Evolutionary conservation across 2,329 filamentous ascomycete species (phyloP).

Genomic region (Raffaelea deltoideospora): DNA sequence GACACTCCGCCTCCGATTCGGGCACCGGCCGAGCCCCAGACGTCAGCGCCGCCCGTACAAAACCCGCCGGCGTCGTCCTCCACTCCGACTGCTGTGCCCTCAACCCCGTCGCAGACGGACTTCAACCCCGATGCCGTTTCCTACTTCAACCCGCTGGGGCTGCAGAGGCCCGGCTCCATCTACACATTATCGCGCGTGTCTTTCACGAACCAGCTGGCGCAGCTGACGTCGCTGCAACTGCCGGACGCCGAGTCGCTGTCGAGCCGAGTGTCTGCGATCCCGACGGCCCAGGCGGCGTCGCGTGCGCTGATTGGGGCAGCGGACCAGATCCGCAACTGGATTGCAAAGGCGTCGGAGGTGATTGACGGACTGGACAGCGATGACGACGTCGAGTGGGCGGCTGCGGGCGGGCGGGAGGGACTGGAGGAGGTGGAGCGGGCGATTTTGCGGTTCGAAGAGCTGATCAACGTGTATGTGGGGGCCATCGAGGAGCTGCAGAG

Average conservation of each 20-base stretch:
- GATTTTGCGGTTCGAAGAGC: constrained; percentile 69
- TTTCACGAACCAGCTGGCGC: constrained; percentile 83
- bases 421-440: constrained; percentile 58
- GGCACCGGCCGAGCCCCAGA: too few species aligned
- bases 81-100: background rate
- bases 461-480: constrained; percentile 83
- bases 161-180: constrained; percentile 66
- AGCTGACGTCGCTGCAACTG: constrained; percentile 78
- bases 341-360: constrained; percentile 79
- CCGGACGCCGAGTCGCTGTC: constrained; percentile 76
- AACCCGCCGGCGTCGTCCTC: constrained; percentile 1
- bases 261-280: constrained; percentile 68
- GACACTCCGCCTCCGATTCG: constrained; percentile 35
- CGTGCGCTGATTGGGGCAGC: constrained; percentile 73
- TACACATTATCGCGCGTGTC: constrained; percentile 87
- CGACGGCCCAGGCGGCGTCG: constrained; percentile 70
- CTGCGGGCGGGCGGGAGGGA: constrained; percentile 68
- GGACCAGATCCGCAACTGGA: constrained; percentile 89
- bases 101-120: constrained; percentile 17
- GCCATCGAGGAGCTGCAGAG: constrained; percentile 87
- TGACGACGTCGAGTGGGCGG: constrained; percentile 96
- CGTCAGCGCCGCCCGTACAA: too few species aligned
- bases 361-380: constrained; percentile 81
- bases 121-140: constrained; percentile 36
- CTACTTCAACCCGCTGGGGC: constrained; percentile 52